Percentiles rank a stretch among this genome's conserved stretches.
phyloP scores from a whole-genome alignment of 106 monocot genomes.

The Triglochin maritima region DNA sequence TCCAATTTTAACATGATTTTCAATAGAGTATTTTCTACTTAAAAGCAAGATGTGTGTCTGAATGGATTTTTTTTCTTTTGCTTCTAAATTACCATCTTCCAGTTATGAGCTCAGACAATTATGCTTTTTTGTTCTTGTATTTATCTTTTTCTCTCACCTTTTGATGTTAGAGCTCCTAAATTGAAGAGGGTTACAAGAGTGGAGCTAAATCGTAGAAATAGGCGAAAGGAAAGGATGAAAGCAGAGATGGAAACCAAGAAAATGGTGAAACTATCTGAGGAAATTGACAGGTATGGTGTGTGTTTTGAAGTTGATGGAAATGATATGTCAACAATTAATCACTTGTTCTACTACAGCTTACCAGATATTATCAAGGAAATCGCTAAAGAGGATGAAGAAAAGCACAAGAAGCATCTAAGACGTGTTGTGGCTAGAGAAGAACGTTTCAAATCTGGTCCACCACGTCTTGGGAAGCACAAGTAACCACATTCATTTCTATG shows the following conservation, averaged over 20 bases:
- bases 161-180: constrained; percentile 25
- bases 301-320: not conserved
- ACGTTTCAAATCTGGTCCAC: constrained; percentile 58
- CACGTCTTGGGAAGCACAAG: constrained; percentile 94
- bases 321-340: not conserved
- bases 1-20: too few relatives aligned
- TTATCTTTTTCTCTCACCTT: not conserved
- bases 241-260: constrained; percentile 62
- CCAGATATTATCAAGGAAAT: constrained; percentile 77
- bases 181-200: constrained; percentile 73
- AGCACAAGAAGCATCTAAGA: constrained; percentile 50
- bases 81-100: too few relatives aligned
- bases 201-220: constrained; percentile 59
- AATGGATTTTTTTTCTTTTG: too few relatives aligned
- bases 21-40: too few relatives aligned
- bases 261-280: constrained; percentile 34
- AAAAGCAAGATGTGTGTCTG: too few relatives aligned
- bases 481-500: constrained; percentile 17
- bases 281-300: constrained; percentile 61
- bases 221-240: constrained; percentile 51
- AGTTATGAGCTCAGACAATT: too few relatives aligned
- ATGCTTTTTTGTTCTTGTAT: not conserved
- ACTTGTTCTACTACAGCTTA: constrained; percentile 31
- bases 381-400: constrained; percentile 78
- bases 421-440: constrained; percentile 64